Evolutionary conservation across 768 basidiomycete genomes (phyloP).

Genomic region (Naganishia onofrii): DNA sequence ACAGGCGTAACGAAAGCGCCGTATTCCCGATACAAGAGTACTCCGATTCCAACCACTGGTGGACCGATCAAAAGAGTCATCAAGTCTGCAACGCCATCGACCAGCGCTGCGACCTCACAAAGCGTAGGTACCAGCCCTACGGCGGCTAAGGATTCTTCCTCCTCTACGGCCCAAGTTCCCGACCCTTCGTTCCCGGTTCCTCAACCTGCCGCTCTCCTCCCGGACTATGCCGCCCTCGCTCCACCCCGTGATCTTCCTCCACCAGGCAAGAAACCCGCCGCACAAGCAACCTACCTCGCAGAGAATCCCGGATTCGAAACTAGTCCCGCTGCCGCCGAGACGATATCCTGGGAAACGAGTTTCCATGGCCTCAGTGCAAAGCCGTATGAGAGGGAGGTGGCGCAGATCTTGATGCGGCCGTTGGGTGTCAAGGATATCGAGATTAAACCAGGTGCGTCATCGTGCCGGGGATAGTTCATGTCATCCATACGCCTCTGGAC

Average conservation of each 20-base stretch:
- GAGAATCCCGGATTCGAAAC: not conserved
- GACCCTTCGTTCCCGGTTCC: slow-evolving; percentile 26
- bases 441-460: slow-evolving; percentile 80
- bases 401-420: slow-evolving; percentile 70
- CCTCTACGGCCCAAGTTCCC: too few relatives aligned
- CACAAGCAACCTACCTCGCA: not conserved
- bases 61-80: not conserved
- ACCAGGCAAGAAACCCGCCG: not conserved
- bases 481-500: not conserved
- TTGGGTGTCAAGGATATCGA: slow-evolving; percentile 77
- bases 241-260: slow-evolving; percentile 15
- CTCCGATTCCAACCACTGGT: not conserved
- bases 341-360: slow-evolving; percentile 70
- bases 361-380: slow-evolving; percentile 75
- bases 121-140: not conserved
- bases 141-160: not conserved
- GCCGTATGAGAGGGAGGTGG: slow-evolving; percentile 73
- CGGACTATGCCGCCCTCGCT: slow-evolving; percentile 27
- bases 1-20: not conserved
- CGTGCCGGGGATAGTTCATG: not conserved
- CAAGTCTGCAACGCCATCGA: not conserved
- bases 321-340: not conserved
- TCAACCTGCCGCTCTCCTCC: slow-evolving; percentile 24
- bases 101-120: not conserved
- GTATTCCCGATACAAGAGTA: not conserved